Evolutionary conservation across 345 rosid species (phyloP).

Genomic region (Rhodamnia rubescens): DNA sequence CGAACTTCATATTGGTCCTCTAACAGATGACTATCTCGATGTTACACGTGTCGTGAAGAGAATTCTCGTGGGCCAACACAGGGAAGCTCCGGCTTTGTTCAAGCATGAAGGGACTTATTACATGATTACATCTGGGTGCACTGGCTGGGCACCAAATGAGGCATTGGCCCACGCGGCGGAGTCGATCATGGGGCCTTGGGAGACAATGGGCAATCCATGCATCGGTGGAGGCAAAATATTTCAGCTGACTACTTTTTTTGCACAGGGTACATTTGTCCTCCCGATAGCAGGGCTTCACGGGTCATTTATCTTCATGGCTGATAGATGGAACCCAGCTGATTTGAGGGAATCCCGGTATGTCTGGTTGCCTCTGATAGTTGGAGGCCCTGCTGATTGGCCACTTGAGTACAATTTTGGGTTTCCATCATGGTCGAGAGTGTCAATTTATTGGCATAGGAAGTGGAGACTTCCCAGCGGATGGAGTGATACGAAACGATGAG

Average conservation of each 20-base stretch:
- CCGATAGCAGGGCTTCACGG: conserved; percentile 68
- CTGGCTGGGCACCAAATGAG: conserved; percentile 98
- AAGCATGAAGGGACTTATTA: conserved; percentile 70
- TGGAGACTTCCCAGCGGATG: conserved; percentile 61
- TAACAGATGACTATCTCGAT: conserved; percentile 61
- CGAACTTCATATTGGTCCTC: conserved; percentile 83
- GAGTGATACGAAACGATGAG: conserved; percentile 14
- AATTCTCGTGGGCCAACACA: conserved; percentile 56
- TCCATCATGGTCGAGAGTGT: conserved; percentile 79
- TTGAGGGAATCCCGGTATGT: conserved; percentile 79
- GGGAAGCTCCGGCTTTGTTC: conserved; percentile 91
- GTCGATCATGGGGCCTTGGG: conserved; percentile 92
- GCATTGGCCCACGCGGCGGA: conserved; percentile 81
- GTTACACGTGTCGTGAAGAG: conserved; percentile 38
- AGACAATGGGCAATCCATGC: conserved; percentile 85
- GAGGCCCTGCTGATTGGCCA: conserved; percentile 73
- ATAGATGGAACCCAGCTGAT: conserved; percentile 91
- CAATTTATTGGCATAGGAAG: conserved; percentile 85
- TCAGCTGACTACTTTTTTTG: conserved; percentile 61
- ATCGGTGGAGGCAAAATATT: conserved; percentile 71
- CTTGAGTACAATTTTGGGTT: conserved; percentile 62
- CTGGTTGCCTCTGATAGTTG: conserved; percentile 77
- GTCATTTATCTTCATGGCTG: conserved; percentile 78
- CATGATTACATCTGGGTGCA: conserved; percentile 89
- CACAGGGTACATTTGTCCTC: conserved; percentile 79